These are phyloP conservation scores for Pinus tabuliformis DNA, from an alignment of 75 land plant genomes.

Conservation along the genomic window DNA sequence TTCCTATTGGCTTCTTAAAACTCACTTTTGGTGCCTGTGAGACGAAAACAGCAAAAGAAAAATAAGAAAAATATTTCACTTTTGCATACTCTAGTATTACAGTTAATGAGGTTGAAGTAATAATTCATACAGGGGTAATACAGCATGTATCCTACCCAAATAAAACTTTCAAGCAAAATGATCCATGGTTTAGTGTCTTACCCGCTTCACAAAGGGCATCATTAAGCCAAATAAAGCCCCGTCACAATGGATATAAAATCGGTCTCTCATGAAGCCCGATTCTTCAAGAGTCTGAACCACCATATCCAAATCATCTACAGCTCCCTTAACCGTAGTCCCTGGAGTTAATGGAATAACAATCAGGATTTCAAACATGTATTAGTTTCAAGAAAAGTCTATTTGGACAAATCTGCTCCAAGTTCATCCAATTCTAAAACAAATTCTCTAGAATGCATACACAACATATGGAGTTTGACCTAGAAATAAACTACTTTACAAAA, in stretches of 20 bases:
- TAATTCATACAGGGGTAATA: background rate
- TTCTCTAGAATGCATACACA: background rate
- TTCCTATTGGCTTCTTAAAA: conserved; percentile 47
- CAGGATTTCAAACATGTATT: background rate
- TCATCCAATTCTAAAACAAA: background rate
- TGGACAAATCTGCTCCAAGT: background rate
- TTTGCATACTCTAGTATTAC: background rate
- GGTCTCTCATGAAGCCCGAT: conserved; percentile 27
- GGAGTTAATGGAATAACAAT: conserved; percentile 2
- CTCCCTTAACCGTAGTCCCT: conserved; percentile 99
- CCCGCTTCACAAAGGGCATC: conserved; percentile 57
- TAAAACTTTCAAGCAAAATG: background rate
- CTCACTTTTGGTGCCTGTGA: conserved; percentile 53
- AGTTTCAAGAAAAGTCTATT: background rate
- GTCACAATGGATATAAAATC: conserved; percentile 50
- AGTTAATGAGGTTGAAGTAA: background rate
- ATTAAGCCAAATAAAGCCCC: conserved; percentile 45
- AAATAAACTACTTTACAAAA: background rate
- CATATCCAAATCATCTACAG: conserved; percentile 96
- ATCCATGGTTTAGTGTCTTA: conserved; percentile 22
- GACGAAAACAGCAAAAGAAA: background rate
- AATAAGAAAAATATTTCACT: background rate
- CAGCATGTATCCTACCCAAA: conserved; percentile 14
- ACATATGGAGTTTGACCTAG: background rate
- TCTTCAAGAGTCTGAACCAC: conserved; percentile 49